Evolutionary conservation across 2,329 filamentous ascomycete species (phyloP).

Genomic region (Cercospora nicotianae): DNA sequence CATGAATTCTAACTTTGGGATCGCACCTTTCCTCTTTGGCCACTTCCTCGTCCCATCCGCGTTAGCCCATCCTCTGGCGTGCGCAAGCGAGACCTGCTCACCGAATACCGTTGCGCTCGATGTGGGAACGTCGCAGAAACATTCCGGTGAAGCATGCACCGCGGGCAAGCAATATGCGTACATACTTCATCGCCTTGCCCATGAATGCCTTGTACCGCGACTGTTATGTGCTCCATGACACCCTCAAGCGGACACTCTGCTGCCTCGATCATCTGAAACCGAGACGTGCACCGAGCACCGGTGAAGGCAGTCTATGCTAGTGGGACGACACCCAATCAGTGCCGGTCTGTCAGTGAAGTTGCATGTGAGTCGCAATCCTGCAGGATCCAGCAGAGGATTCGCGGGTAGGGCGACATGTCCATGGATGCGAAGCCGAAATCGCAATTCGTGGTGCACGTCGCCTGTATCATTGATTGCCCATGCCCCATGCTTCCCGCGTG

Average conservation of each 20-base stretch:
- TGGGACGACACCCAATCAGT: constrained; percentile 5
- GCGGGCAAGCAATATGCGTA: background rate
- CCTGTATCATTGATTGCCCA: background rate
- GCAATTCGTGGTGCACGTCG: constrained; percentile 1
- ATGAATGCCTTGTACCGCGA: background rate
- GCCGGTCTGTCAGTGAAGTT: constrained; percentile 9
- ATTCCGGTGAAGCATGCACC: background rate
- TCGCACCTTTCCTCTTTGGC: constrained; percentile 7
- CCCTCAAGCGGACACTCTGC: background rate
- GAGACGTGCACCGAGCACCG: constrained; percentile 19
- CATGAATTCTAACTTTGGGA: constrained; percentile 17
- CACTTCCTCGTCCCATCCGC: background rate
- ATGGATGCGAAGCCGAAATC: constrained; percentile 5
- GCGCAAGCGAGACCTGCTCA: constrained; percentile 8
- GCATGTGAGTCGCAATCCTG: constrained; percentile 14
- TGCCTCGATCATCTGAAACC: constrained; percentile 1
- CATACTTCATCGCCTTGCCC: background rate
- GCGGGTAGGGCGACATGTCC: constrained; percentile 23
- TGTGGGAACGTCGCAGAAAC: background rate
- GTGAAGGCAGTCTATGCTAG: constrained; percentile 13
- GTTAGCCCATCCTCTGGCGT: background rate
- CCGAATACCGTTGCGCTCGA: constrained; percentile 1
- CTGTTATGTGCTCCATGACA: background rate
- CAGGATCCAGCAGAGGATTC: constrained; percentile 19
- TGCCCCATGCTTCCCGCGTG: background rate